These are phyloP conservation scores for Globisporangium nunn DNA, from an alignment of 352 stramenopile species.

Conservation along the genomic window DNA sequence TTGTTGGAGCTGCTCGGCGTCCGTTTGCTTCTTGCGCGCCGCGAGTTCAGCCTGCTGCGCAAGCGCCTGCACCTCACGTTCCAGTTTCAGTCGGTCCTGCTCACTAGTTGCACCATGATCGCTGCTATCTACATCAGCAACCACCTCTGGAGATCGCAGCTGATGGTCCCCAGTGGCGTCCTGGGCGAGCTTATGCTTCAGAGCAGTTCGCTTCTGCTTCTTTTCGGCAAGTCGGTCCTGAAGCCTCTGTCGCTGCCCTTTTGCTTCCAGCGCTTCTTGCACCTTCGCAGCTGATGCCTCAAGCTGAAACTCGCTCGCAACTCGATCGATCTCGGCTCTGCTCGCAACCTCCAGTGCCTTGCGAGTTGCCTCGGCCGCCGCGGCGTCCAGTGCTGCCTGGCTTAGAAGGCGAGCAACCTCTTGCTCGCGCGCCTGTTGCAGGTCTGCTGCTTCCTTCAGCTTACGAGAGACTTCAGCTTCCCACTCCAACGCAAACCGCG, in stretches of 20 bases:
- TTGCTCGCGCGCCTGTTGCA: slow-evolving; percentile 9
- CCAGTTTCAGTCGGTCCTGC: slow-evolving; percentile 29
- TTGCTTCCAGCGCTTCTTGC: slow-evolving; percentile 4
- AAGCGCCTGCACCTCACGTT: slow-evolving; percentile 27
- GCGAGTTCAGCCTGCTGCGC: slow-evolving; percentile 13
- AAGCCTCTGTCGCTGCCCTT: slow-evolving; percentile 16
- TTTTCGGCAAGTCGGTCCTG: slow-evolving; percentile 22
- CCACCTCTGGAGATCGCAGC: background rate
- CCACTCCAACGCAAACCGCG: slow-evolving; percentile 9
- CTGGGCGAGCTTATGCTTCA: slow-evolving; percentile 22
- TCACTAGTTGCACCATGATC: slow-evolving; percentile 20
- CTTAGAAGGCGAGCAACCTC: slow-evolving; percentile 2
- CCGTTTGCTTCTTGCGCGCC: slow-evolving; percentile 27
- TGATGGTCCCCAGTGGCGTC: slow-evolving; percentile 32
- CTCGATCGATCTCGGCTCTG: slow-evolving; percentile 19
- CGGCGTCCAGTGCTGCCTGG: slow-evolving; percentile 17
- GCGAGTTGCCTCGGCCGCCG: slow-evolving; percentile 18
- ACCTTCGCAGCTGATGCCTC: slow-evolving; percentile 1
- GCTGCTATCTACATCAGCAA: background rate
- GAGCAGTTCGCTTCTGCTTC: slow-evolving; percentile 26
- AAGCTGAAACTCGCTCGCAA: slow-evolving; percentile 21
- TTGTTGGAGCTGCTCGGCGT: slow-evolving; percentile 30
- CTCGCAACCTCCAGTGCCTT: slow-evolving; percentile 23
- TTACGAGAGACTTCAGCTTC: slow-evolving; percentile 5
- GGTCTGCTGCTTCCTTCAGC: slow-evolving; percentile 1